These are phyloP conservation scores for Gossypium anomalum DNA, from an alignment of 345 rosid genomes.

Conservation along the genomic window DNA sequence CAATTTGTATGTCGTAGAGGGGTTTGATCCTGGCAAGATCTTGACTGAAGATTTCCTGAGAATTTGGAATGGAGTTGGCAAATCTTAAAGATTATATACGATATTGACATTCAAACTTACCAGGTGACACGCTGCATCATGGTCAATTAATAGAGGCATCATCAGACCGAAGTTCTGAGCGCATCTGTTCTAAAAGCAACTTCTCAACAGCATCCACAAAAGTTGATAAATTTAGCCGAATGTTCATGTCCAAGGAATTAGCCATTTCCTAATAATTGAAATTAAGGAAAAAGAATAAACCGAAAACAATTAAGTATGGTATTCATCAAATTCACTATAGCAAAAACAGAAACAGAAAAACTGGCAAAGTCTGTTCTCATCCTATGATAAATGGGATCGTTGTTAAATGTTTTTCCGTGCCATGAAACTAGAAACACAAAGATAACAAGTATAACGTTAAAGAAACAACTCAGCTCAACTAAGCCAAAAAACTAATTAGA, in stretches of 20 bases:
- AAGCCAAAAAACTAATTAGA: neutral
- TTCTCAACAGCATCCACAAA: slow-evolving; percentile 47
- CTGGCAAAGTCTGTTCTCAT: neutral
- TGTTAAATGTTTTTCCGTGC: neutral
- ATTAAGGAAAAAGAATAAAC: neutral
- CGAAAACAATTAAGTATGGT: neutral
- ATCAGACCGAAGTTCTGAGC: slow-evolving; percentile 21
- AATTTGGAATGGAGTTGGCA: neutral
- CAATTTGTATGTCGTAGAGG: neutral
- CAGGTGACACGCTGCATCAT: neutral
- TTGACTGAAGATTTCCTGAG: neutral
- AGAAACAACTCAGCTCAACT: neutral
- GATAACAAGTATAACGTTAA: neutral
- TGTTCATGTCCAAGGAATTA: slow-evolving; percentile 35
- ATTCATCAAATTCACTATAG: neutral
- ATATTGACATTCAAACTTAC: neutral
- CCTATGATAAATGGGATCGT: neutral
- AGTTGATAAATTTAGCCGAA: slow-evolving; percentile 36
- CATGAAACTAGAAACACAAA: neutral
- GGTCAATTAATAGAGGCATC: slow-evolving; percentile 14
- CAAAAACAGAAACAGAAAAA: neutral
- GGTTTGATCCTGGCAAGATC: neutral
- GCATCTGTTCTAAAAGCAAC: slow-evolving; percentile 36
- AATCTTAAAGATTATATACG: neutral
- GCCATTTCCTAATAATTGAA: slow-evolving; percentile 38